Conservation (phyloP, 2,329 filamentous ascomycete genomes). For the Fusarium sp. region DNA sequence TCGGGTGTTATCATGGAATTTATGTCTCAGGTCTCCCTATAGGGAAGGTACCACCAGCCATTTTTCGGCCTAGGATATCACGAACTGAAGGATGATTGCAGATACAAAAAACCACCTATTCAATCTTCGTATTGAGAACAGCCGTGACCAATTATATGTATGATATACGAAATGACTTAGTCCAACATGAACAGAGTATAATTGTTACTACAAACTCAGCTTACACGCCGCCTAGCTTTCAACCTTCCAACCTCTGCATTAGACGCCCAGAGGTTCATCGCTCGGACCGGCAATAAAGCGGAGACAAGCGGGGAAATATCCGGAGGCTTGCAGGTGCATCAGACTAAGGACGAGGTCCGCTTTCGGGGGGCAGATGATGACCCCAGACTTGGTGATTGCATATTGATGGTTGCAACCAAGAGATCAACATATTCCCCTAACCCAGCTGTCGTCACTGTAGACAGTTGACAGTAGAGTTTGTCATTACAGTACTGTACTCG, state of each 20-base stretch:
- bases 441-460: neutral
- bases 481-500: neutral
- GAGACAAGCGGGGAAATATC: constrained; percentile 10
- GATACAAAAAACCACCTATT: neutral
- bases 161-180: neutral
- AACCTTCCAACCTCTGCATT: neutral
- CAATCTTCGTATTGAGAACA: neutral
- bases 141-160: neutral
- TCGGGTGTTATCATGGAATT: neutral
- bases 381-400: constrained; percentile 3
- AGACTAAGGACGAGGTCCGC: constrained; percentile 12
- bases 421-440: neutral
- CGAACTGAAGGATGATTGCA: neutral
- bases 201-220: neutral
- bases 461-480: neutral
- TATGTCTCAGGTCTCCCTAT: neutral
- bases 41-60: neutral
- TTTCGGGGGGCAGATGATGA: constrained; percentile 25
- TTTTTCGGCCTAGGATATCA: neutral
- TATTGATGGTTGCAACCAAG: constrained; percentile 20
- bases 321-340: constrained; percentile 11
- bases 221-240: neutral
- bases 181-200: neutral
- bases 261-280: neutral
- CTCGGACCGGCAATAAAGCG: constrained; percentile 31